Evolutionary conservation across 257 asterid species (phyloP), one percentile per base, ranked within the genome.

Genomic region (Solanum corneliomulleri): DNA sequence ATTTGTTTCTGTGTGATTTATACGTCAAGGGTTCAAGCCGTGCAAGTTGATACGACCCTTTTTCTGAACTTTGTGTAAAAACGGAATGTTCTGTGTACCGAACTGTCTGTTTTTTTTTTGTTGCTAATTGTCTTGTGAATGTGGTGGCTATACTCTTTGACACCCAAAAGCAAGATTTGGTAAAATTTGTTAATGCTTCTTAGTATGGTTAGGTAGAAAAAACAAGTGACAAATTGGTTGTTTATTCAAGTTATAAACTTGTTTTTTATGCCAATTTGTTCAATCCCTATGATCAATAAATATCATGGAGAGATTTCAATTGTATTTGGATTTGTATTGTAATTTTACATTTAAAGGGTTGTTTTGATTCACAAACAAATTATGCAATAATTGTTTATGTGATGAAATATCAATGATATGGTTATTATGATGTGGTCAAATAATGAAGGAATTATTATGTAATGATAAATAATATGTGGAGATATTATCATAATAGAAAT

Each of bases 141-240:
- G 87, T 85, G 87, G 87, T 85, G 80, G 87, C 21, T 20, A 68
- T 66, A 27, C 45, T 27, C 20, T 56, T 56, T 85, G 81, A 85
- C 87, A 35, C 87, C 87, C 87, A 85, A 68, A 68, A 85, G 20
- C 85, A 81, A 81, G 70, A 49, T 81, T 81, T 81, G 70, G 85
- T 37, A 15, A 16, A 31, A 31, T 10, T 18, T 27, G 66, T 49
- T 47, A 47, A 47, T 78, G 66, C 6, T 60, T 27, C 69, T 39
- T 80, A 49, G 45, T 81, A 9, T 81, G 85, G 70, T 49, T 56
- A 81, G 29, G 85, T 81, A 49, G 45, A 49, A 21, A 74, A 44
- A 18, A 49, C 4, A 81, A 7, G 27, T 81, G 85, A 81, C 70
- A 81, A 81, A 81, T 81, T 81, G 85, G 85, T 49, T 49, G 85